phyloP scores from a whole-genome alignment of 441 rosid genomes.

The Eugenia klotzschiana region DNA sequence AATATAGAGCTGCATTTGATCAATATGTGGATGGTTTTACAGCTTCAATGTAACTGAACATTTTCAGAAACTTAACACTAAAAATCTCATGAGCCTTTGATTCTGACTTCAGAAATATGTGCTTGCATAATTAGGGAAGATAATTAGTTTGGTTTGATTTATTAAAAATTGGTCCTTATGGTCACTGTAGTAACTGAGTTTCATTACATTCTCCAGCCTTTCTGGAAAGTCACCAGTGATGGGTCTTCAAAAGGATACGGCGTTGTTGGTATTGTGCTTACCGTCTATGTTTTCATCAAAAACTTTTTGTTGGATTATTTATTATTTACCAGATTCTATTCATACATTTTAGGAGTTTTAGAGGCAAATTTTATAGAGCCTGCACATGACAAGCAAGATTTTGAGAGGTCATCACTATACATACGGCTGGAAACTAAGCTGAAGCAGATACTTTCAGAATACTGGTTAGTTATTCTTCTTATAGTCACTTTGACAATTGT shows the following conservation, averaged over 20 bases:
- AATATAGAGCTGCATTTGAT: neutral
- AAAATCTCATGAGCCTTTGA: neutral
- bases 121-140: neutral
- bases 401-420: slow-evolving; percentile 80
- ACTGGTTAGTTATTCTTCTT: slow-evolving; percentile 45
- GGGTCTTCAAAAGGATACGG: slow-evolving; percentile 51
- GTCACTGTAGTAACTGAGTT: neutral
- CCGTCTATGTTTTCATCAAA: slow-evolving; percentile 5
- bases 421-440: slow-evolving; percentile 58
- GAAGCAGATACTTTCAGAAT: slow-evolving; percentile 44
- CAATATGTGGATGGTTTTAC: neutral
- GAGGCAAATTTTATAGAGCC: slow-evolving; percentile 97
- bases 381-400: slow-evolving; percentile 94
- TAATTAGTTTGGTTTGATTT: neutral
- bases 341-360: slow-evolving; percentile 51
- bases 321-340: slow-evolving; percentile 3
- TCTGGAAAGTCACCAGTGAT: slow-evolving; percentile 61
- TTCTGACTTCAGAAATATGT: neutral
- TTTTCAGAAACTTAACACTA: neutral
- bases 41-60: neutral
- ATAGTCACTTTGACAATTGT: neutral
- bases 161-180: neutral
- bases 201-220: slow-evolving; percentile 47
- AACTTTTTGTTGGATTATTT: neutral
- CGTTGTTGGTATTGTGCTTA: slow-evolving; percentile 52